Conservation (phyloP, 768 basidiomycete genomes). For the Leccinum ochraceum region DNA sequence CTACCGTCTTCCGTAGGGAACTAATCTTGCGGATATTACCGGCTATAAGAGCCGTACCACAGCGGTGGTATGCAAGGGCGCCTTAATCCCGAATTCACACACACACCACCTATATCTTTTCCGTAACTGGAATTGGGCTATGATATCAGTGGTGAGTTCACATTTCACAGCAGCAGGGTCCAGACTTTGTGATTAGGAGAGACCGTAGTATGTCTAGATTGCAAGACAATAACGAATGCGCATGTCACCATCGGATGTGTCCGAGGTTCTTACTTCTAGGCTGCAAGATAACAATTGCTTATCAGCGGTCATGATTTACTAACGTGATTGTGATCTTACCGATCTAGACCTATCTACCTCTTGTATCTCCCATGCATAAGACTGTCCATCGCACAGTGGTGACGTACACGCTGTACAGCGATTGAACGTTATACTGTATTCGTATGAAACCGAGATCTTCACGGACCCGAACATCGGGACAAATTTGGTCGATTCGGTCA, state of each 20-base stretch:
- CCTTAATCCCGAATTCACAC: not conserved
- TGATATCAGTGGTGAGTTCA: not conserved
- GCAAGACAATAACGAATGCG: not conserved
- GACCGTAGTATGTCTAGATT: not conserved
- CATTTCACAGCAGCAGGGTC: not conserved
- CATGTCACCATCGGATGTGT: not conserved
- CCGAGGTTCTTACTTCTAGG: not conserved
- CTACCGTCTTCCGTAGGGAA: not conserved
- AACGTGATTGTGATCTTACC: slow-evolving; percentile 9
- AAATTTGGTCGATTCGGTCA: slow-evolving; percentile 10
- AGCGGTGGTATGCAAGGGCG: not conserved
- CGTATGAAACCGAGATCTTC: not conserved
- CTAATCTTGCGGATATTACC: not conserved
- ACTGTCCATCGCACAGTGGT: slow-evolving; percentile 1
- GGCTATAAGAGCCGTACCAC: not conserved
- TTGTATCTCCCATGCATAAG: not conserved
- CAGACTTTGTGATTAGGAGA: not conserved
- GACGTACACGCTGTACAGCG: not conserved
- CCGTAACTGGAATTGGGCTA: not conserved
- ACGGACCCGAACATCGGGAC: not conserved
- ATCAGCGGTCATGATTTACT: not conserved
- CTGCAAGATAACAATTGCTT: not conserved
- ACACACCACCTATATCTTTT: not conserved
- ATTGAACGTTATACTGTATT: not conserved
- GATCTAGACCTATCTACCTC: slow-evolving; percentile 1